A percentile compares a stretch with the other conserved stretches of the same genome.
These are phyloP conservation scores for Tulasnella sp. DNA, from an alignment of 768 basidiomycete genomes.

Conservation along the genomic window DNA sequence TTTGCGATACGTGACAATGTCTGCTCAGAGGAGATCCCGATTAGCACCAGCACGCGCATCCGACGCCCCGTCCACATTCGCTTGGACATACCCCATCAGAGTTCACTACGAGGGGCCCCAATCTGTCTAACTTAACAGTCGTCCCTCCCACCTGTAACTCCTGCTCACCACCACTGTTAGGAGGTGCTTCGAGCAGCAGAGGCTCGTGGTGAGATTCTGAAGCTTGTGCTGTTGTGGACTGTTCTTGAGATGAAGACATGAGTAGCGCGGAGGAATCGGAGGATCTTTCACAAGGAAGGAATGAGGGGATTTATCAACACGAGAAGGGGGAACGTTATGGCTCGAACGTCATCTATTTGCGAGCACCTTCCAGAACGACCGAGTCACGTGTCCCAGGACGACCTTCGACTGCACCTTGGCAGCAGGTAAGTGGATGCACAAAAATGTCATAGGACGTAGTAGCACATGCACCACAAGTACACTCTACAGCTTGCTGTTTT, in stretches of 20 bases:
- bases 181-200: background rate
- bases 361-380: constrained; percentile 1
- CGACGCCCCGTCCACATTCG: background rate
- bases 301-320: background rate
- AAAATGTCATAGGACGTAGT: background rate
- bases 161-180: background rate
- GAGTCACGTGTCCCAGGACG: constrained; percentile 1
- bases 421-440: background rate
- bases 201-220: background rate
- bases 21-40: constrained; percentile 43
- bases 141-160: constrained; percentile 30
- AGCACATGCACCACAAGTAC: background rate
- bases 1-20: constrained; percentile 68
- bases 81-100: constrained; percentile 58
- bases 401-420: background rate
- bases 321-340: background rate
- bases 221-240: background rate
- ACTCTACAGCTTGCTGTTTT: constrained; percentile 1
- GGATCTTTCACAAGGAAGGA: background rate
- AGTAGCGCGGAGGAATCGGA: background rate
- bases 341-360: background rate
- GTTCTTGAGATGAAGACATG: background rate
- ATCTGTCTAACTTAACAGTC: constrained; percentile 56
- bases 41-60: background rate
- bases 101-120: constrained; percentile 72